Percentiles rank a stretch among this genome's conserved stretches.
These are phyloP conservation scores for Cicer pinnatifidum DNA, from an alignment of 306 rosid species.

Conservation along the genomic window DNA sequence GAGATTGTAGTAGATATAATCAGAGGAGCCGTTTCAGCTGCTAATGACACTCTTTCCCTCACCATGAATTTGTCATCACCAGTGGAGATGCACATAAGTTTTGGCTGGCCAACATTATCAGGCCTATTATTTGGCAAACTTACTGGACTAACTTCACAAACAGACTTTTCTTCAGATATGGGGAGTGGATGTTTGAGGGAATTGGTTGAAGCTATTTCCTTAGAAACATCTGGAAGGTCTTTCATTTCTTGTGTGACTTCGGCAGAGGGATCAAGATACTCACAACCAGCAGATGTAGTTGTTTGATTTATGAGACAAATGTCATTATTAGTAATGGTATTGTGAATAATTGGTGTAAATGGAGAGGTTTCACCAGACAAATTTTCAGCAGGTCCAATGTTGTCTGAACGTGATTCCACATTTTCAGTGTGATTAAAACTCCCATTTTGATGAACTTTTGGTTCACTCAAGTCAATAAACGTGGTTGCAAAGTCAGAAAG, in stretches of 20 bases:
- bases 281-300: slow-evolving; percentile 32
- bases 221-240: slow-evolving; percentile 48
- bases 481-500: slow-evolving; percentile 72
- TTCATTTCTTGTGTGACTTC: slow-evolving; percentile 45
- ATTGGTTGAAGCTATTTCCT: slow-evolving; percentile 43
- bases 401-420: slow-evolving; percentile 46
- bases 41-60: slow-evolving; percentile 64
- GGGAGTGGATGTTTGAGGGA: slow-evolving; percentile 45
- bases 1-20: slow-evolving; percentile 49
- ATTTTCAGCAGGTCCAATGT: slow-evolving; percentile 51
- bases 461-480: slow-evolving; percentile 61
- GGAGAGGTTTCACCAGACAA: slow-evolving; percentile 36
- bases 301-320: slow-evolving; percentile 35
- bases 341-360: slow-evolving; percentile 17
- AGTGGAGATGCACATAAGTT: slow-evolving; percentile 41
- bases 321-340: slow-evolving; percentile 27
- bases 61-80: slow-evolving; percentile 76
- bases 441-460: slow-evolving; percentile 47
- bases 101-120: slow-evolving; percentile 45
- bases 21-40: slow-evolving; percentile 55
- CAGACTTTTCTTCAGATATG: slow-evolving; percentile 50
- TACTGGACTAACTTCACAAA: slow-evolving; percentile 46
- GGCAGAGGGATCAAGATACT: slow-evolving; percentile 46
- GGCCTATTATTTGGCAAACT: slow-evolving; percentile 47
- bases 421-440: slow-evolving; percentile 49